Evolutionary conservation across 495 filamentous ascomycete genomes (phyloP).

Genomic region (Talaromyces borbonicus): DNA sequence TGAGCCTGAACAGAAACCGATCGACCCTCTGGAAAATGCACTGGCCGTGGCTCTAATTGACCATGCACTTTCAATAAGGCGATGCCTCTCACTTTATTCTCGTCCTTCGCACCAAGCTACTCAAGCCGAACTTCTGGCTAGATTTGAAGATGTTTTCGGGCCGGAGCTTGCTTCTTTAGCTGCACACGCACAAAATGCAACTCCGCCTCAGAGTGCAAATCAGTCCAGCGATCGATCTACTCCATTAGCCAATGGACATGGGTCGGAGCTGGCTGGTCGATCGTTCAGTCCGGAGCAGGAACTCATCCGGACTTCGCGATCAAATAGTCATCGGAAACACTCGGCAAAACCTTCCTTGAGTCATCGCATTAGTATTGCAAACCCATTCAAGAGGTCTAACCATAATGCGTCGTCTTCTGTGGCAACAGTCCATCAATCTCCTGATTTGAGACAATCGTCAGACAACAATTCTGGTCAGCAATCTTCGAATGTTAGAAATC

Average conservation of each 20-base stretch:
- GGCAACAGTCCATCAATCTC: conserved; percentile 14
- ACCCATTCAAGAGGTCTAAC: conserved; percentile 36
- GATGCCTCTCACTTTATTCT: conserved; percentile 61
- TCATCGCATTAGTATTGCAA: conserved; percentile 39
- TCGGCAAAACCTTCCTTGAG: conserved; percentile 33
- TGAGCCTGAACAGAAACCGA: conserved; percentile 19
- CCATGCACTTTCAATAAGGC: conserved; percentile 78
- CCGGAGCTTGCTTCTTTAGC: conserved; percentile 30
- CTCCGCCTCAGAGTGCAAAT: conserved; percentile 20
- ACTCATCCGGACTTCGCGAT: conserved; percentile 24
- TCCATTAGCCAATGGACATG: conserved; percentile 9
- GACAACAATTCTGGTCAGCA: conserved; percentile 18
- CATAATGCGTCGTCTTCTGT: conserved; percentile 21
- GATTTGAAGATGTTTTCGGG: conserved; percentile 40
- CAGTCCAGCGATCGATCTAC: conserved; percentile 12
- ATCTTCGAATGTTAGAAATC: conserved; percentile 12
- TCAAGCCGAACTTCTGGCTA: conserved; percentile 41
- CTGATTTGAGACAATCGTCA: conserved; percentile 14
- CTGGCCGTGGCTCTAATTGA: conserved; percentile 80
- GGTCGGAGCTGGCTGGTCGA: conserved; percentile 8
- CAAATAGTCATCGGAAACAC: conserved; percentile 25
- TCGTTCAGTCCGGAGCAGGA: conserved; percentile 32
- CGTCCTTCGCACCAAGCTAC: conserved; percentile 50
- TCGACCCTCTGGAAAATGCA: conserved; percentile 68
- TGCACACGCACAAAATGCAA: conserved; percentile 15